Evolutionary conservation across 257 asterid genomes (phyloP).

Genomic region (Apocynum venetum): DNA sequence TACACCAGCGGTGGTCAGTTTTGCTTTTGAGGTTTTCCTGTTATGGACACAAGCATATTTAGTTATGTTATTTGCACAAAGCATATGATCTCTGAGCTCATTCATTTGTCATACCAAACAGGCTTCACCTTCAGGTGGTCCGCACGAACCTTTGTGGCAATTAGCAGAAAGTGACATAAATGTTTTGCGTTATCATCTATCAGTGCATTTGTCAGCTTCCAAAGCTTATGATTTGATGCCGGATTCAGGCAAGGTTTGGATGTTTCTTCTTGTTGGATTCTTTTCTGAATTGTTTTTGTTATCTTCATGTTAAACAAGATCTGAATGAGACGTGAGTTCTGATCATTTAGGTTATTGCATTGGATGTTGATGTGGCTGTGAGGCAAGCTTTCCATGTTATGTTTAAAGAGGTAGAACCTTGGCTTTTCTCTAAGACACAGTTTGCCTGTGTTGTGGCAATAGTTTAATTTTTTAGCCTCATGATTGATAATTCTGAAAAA

Average conservation of each 20-base stretch:
- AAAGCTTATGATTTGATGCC: conserved; percentile 59
- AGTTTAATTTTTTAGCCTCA: neutral
- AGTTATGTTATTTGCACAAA: neutral
- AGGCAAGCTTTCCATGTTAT: conserved; percentile 58
- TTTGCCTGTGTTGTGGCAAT: neutral
- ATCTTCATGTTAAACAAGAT: neutral
- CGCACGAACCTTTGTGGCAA: conserved; percentile 23
- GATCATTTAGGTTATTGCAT: conserved; percentile 40
- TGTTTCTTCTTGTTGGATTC: conserved; percentile 13
- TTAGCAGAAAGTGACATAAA: conserved; percentile 33
- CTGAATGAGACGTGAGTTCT: conserved; percentile 4
- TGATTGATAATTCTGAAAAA: neutral
- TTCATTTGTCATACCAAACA: conserved; percentile 23
- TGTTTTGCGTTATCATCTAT: conserved; percentile 43
- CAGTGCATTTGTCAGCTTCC: conserved; percentile 43
- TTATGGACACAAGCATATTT: neutral
- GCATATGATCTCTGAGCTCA: conserved; percentile 3
- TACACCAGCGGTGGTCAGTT: conserved; percentile 31
- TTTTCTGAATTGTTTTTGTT: neutral
- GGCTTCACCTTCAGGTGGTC: conserved; percentile 40
- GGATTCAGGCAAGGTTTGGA: conserved; percentile 65
- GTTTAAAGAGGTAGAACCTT: conserved; percentile 45
- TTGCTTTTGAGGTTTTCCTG: neutral
- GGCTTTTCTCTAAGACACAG: neutral
- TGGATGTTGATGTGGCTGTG: conserved; percentile 50